Percentiles rank a stretch among this genome's conserved stretches.
Evolutionary conservation across 2,329 filamentous ascomycete genomes (phyloP).

Genomic region (Fusarium sp.): DNA sequence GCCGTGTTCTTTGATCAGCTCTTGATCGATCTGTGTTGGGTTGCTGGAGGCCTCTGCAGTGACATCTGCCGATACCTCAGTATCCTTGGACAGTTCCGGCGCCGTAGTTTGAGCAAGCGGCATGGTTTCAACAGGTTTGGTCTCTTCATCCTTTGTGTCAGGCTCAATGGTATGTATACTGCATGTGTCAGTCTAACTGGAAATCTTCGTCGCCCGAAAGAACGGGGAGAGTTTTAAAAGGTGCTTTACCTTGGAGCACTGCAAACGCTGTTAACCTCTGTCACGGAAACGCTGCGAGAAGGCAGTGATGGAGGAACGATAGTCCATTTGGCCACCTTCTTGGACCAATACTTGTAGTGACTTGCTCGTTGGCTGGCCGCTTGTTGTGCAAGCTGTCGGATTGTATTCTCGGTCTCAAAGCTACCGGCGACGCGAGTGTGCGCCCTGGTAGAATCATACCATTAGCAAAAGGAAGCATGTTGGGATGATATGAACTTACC

Average conservation of each 20-base stretch:
- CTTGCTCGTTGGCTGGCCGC: neutral
- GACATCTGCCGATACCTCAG: neutral
- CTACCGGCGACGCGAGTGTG: accelerated
- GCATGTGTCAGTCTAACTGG: too few relatives aligned
- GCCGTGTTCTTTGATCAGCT: too few relatives aligned
- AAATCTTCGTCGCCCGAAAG: too few relatives aligned
- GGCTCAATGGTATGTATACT: neutral
- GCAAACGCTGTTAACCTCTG: neutral
- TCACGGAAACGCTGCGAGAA: neutral
- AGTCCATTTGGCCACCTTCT: neutral
- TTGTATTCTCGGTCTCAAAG: neutral
- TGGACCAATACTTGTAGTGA: neutral
- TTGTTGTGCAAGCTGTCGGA: accelerated
- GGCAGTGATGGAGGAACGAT: accelerated
- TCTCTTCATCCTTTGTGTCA: neutral
- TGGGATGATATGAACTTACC: neutral
- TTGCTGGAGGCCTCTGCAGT: accelerated
- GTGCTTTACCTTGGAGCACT: neutral
- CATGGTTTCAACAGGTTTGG: too few relatives aligned
- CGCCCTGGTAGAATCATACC: neutral
- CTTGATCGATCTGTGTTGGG: too few relatives aligned
- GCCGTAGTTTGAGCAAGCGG: accelerated
- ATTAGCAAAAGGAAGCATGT: too few relatives aligned
- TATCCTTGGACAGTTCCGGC: neutral
- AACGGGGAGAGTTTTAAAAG: too few relatives aligned